Percentiles rank a stretch among this genome's conserved stretches.
Evolutionary conservation across 129 eudicot genomes (phyloP).

Genomic region (Tagetes erecta): DNA sequence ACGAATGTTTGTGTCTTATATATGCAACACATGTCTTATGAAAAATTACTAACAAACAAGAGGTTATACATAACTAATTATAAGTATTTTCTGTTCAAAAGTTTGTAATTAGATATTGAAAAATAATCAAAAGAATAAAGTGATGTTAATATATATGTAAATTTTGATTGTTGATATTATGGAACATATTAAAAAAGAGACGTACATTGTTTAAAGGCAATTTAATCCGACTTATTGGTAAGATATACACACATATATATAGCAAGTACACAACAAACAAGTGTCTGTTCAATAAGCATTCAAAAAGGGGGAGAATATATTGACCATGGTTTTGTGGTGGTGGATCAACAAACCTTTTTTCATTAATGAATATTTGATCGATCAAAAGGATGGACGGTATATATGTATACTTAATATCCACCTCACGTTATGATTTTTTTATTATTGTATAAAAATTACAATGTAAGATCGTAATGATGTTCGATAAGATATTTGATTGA

Average conservation of each 20-base stretch:
- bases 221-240: constrained; percentile 21
- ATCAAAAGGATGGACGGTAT: constrained; percentile 15
- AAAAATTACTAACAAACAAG: not conserved
- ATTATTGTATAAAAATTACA: not conserved
- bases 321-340: constrained; percentile 30
- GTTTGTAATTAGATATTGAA: not conserved
- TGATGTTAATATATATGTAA: not conserved
- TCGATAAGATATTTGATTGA: not conserved
- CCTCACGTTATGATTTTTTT: not conserved
- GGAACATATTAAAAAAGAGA: not conserved
- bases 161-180: not conserved
- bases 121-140: not conserved
- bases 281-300: constrained; percentile 30
- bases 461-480: not conserved
- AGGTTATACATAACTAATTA: not conserved
- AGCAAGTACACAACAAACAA: constrained; percentile 7
- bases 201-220: not conserved
- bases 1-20: not conserved
- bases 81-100: not conserved
- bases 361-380: not conserved
- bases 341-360: constrained; percentile 31
- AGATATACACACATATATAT: not conserved
- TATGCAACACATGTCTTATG: not conserved
- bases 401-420: constrained; percentile 18
- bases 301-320: constrained; percentile 25